Evolutionary conservation across 2,329 filamentous ascomycete species (phyloP), one percentile per base, ranked within the genome.

Genomic region (Epichloe festucae): DNA sequence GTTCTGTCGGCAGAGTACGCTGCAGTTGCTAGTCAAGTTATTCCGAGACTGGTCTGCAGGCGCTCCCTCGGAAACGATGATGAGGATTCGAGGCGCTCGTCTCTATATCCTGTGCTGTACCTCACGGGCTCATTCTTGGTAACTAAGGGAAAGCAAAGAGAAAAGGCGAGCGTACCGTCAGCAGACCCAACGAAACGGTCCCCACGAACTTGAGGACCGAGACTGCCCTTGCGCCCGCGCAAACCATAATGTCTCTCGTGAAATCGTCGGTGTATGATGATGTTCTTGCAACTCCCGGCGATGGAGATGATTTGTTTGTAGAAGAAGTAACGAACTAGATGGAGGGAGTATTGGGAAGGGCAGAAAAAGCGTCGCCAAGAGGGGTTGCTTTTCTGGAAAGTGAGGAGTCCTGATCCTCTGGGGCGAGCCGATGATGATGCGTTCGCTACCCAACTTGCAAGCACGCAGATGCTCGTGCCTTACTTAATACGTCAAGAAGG

Each of bases 201-300:
- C 91, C 91, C 59, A 96, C 85, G 67, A 96, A 95, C 73, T 97
- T 96, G 72, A 87, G 81, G 67, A 85, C 72, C 52, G 87, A 83
- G 63, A 95, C 75, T 63, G 57, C 52, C 48, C 52, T 54, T 43
- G 53, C 56, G 50, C 82, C 81, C 61, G 76, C 81, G 60, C 78
- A 80, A 60, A 80, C 75, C 79, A 89, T 86, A 68, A 31, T 41
- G 47, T 44, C 5, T 14, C 27, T 44, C 19, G 11, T 7, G n/a
- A 43, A 19, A 21, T 23, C 11, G 19, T 21, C 39, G 39, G 48
- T 12, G 17, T 44, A 31, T 31, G 12, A 38, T 38, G 15, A n/a
- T 35, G 4, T 17, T 35, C 21, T 12, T 23, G 46, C 2, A 38
- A 44, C 1, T 5, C 27, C 10, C 27, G 12, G 4, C 7, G 17